Base-by-base conservation (phyloP, 2,329 filamentous ascomycete species). In the Domatiomyces catenatus region DNA sequence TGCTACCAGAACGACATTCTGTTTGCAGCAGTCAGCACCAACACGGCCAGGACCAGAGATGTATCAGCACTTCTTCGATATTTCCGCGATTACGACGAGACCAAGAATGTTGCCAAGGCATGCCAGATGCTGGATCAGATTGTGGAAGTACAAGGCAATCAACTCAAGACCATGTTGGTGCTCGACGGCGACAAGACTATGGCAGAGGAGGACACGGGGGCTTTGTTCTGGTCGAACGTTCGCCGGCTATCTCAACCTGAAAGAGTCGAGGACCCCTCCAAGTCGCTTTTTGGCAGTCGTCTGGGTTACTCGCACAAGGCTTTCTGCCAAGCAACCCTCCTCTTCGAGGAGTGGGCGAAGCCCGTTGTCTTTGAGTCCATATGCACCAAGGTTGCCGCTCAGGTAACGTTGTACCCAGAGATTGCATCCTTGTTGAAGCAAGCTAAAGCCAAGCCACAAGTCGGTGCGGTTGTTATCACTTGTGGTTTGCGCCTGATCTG, bases 141-240 rank as follows among this genome's bases (percentile, higher is more conserved):
- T 6, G 17, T 75, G 7, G 32, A 48, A 4, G 12, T 32, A 2
- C 42, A 49, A 5, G 17, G 44, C 8, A 52, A 49, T 5, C 42
- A 56, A 1, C 47, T 69, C 7, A 57, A 74, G 44, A 76, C 67
- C 0, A 62, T 76, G 45, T 48, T 83, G 15, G 70, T 81, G 0
- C 46, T 83, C 2, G 79, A 83, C 53, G 79, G 64, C 0, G 78
- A 83, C 60, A 74, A 64, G 54, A 83, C 77, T 0, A 60, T 84
- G 49, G 62, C 69, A 4, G 50, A 69, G 1, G 55, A 69, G 10
- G 78, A 82, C 53, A 73, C 71, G 3, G 72, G 74, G 0, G 49
- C 39, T 0, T 42, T 76, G 49, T 79, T 79, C 60, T 80, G 73
- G 75, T n/a, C n/a, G 54, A 66, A 17, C 46, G n/a, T n/a, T n/a